Percentiles rank a stretch among this genome's conserved stretches.
Conservation (phyloP, 1,284 basidiomycete genomes). For the Ganoderma leucocontextum region DNA sequence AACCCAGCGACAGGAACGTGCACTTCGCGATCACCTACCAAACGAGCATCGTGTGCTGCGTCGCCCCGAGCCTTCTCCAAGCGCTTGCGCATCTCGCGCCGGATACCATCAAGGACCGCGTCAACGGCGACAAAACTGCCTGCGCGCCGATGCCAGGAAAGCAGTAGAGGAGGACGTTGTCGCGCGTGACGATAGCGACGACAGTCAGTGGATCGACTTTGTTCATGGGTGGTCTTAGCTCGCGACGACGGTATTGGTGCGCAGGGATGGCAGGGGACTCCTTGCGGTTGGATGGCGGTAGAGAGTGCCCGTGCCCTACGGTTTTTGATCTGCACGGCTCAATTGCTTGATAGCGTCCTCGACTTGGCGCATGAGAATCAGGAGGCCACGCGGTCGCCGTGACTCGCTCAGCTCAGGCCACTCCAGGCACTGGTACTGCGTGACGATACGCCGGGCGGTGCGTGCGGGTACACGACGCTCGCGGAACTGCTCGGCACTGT, state of each 20-base stretch:
- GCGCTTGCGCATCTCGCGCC: slow-evolving; percentile 62
- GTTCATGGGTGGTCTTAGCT: slow-evolving; percentile 28
- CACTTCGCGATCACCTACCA: slow-evolving; percentile 48
- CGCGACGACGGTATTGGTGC: slow-evolving; percentile 21
- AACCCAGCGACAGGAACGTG: slow-evolving; percentile 42
- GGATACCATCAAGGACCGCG: slow-evolving; percentile 82
- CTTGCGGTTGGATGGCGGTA: not conserved
- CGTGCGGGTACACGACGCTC: slow-evolving; percentile 65
- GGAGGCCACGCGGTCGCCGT: slow-evolving; percentile 80
- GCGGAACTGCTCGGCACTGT: too few species aligned
- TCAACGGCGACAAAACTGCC: slow-evolving; percentile 93
- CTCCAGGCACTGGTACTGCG: slow-evolving; percentile 88
- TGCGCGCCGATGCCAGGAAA: slow-evolving; percentile 94
- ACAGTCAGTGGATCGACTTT: slow-evolving; percentile 58
- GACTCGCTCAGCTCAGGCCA: slow-evolving; percentile 97
- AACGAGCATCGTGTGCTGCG: slow-evolving; percentile 34
- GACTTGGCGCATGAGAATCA: slow-evolving; percentile 72
- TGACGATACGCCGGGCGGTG: too few species aligned
- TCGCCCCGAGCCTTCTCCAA: slow-evolving; percentile 31
- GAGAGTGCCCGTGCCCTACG: slow-evolving; percentile 46
- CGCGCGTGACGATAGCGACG: slow-evolving; percentile 56
- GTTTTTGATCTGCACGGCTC: slow-evolving; percentile 49
- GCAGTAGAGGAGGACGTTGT: slow-evolving; percentile 74
- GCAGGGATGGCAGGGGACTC: too few species aligned
- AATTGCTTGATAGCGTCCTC: slow-evolving; percentile 66